A percentile compares a stretch with the other conserved stretches of the same genome.
These are phyloP conservation scores for Hygrocybe punicea DNA, from an alignment of 768 basidiomycete genomes.

Conservation along the genomic window DNA sequence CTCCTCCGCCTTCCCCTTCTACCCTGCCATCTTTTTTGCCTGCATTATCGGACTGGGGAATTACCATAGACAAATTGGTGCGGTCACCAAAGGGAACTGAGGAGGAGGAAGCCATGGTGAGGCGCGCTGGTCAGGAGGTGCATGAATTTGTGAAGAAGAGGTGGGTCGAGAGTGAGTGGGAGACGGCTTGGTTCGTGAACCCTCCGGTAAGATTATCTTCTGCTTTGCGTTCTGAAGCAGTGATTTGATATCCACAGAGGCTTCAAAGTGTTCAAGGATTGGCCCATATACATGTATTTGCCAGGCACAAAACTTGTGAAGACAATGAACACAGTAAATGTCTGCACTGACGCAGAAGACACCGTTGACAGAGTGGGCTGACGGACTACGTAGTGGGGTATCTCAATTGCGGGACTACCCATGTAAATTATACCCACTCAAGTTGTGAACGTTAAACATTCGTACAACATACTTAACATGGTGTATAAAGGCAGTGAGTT, in stretches of 20 bases:
- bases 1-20: conserved; percentile 59
- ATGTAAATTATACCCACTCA: too few species aligned
- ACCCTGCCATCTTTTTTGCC: conserved; percentile 55
- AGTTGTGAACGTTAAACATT: too few species aligned
- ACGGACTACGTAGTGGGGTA: too few species aligned
- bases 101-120: conserved; percentile 52
- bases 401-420: too few species aligned
- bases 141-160: conserved; percentile 57
- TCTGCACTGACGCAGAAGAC: not conserved
- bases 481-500: too few species aligned
- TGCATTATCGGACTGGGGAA: conserved; percentile 65
- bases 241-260: conserved; percentile 44
- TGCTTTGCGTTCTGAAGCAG: not conserved
- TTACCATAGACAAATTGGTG: conserved; percentile 60
- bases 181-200: conserved; percentile 90
- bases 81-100: conserved; percentile 48
- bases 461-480: too few species aligned
- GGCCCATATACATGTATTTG: conserved; percentile 87
- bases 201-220: conserved; percentile 62
- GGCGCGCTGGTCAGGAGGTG: conserved; percentile 54
- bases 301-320: conserved; percentile 44
- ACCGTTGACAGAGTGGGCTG: too few species aligned
- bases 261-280: conserved; percentile 78
- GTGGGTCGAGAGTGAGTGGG: conserved; percentile 77
- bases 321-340: not conserved